Conservation (phyloP, 805 yeast genomes). For the Dipodascopsis tothii region DNA sequence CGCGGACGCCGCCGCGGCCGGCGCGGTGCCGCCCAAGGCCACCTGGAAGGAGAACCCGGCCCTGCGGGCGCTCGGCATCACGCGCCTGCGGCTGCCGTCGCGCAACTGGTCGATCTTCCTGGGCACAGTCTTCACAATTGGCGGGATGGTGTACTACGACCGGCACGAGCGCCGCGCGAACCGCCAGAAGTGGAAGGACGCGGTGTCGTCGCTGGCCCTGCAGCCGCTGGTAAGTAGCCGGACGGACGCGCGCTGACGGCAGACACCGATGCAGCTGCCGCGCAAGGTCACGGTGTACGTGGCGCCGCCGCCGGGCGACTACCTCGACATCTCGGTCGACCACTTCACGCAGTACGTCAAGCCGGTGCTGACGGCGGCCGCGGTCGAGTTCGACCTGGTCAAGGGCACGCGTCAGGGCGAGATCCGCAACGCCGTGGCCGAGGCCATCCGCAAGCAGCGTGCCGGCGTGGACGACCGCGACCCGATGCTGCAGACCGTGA, state of each 20-base stretch:
- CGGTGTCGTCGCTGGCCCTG: slow-evolving; percentile 49
- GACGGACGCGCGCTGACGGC: not conserved
- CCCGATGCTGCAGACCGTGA: slow-evolving; percentile 21
- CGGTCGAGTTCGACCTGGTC: slow-evolving; percentile 71
- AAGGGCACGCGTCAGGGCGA: slow-evolving; percentile 84
- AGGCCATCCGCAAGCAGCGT: slow-evolving; percentile 66
- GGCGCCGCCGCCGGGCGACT: slow-evolving; percentile 97
- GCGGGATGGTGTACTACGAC: slow-evolving; percentile 79
- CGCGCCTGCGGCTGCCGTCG: slow-evolving; percentile 69
- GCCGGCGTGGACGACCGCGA: slow-evolving; percentile 34
- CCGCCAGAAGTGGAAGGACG: slow-evolving; percentile 55
- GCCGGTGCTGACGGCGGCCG: slow-evolving; percentile 77
- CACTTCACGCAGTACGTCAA: slow-evolving; percentile 73
- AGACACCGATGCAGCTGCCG: slow-evolving; percentile 35
- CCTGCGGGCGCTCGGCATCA: slow-evolving; percentile 75
- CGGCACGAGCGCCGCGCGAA: slow-evolving; percentile 61
- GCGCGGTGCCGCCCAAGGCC: not conserved
- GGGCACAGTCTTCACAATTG: slow-evolving; percentile 53
- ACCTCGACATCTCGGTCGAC: slow-evolving; percentile 61
- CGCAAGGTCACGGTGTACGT: slow-evolving; percentile 73
- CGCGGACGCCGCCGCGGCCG: too few relatives aligned
- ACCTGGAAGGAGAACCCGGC: slow-evolving; percentile 50
- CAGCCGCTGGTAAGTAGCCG: slow-evolving; percentile 33
- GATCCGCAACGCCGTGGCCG: slow-evolving; percentile 73
- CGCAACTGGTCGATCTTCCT: slow-evolving; percentile 91